These are phyloP conservation scores for Auxenochlorella protothecoides DNA, from an alignment of 139 green algal genomes.

Conservation along the genomic window DNA sequence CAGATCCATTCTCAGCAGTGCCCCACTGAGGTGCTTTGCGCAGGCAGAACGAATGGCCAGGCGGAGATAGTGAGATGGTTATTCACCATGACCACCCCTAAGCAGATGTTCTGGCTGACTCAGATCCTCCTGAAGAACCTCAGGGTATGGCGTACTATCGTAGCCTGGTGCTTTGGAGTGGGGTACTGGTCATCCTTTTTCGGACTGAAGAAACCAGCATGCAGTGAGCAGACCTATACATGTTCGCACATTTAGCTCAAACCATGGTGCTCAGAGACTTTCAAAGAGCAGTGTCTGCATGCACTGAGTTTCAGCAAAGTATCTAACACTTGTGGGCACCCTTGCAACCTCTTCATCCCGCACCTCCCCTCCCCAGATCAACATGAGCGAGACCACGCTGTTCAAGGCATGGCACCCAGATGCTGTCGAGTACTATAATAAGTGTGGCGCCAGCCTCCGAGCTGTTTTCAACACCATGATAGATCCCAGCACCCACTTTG, in stretches of 20 bases:
- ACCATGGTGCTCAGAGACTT: no score
- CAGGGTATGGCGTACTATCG: conserved; percentile 26
- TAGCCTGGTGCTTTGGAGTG: not conserved
- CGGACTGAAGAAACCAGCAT: no score
- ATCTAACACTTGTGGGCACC: not conserved
- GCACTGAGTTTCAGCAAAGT: not conserved
- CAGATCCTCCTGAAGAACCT: conserved; percentile 60
- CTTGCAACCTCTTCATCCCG: not conserved
- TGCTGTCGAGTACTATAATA: conserved; percentile 33
- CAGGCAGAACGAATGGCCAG: not conserved
- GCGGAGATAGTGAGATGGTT: not conserved
- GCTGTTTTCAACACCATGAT: conserved; percentile 28
- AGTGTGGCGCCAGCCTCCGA: not conserved
- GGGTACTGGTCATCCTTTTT: not conserved
- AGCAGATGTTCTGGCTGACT: conserved; percentile 57
- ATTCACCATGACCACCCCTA: conserved; percentile 13
- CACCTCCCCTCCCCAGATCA: conserved; percentile 31
- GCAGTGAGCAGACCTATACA: no score
- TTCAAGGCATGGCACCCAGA: conserved; percentile 60
- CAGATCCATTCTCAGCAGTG: no score
- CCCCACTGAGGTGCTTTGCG: no score
- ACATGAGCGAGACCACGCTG: conserved; percentile 38
- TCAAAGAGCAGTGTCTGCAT: not conserved
- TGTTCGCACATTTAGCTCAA: no score
- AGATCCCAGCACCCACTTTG: conserved; percentile 24